Conservation (phyloP, 495 filamentous ascomycete species). For the Penicillium waksmanii region DNA sequence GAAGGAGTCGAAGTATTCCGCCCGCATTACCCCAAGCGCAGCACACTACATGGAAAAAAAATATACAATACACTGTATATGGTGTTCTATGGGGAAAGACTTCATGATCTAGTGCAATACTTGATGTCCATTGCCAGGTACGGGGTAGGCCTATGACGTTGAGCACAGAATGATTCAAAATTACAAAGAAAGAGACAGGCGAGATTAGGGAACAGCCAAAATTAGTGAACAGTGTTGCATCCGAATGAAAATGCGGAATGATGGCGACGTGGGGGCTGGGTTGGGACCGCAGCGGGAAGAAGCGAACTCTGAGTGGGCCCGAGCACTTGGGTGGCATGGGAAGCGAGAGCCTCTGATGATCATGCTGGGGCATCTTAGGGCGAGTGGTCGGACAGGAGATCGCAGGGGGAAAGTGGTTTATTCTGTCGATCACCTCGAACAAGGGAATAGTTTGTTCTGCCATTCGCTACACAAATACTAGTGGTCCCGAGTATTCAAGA, state of each 20-base stretch:
- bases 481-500: slow-evolving; percentile 4
- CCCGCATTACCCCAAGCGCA: too few relatives aligned
- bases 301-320: background rate
- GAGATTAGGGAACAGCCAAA: background rate
- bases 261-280: background rate
- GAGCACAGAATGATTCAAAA: background rate
- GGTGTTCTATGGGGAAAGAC: too few relatives aligned
- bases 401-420: background rate
- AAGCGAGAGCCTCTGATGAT: background rate
- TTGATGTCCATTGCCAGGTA: too few relatives aligned
- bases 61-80: too few relatives aligned
- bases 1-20: too few relatives aligned
- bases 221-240: background rate
- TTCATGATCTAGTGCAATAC: too few relatives aligned
- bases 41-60: too few relatives aligned
- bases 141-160: background rate
- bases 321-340: background rate
- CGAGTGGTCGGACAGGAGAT: background rate
- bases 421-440: background rate
- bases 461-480: background rate
- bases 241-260: background rate
- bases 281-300: background rate
- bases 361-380: background rate
- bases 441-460: background rate
- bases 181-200: background rate